Base-by-base conservation (phyloP, 2,329 filamentous ascomycete genomes). In the Aspergillus transmontanensis region DNA sequence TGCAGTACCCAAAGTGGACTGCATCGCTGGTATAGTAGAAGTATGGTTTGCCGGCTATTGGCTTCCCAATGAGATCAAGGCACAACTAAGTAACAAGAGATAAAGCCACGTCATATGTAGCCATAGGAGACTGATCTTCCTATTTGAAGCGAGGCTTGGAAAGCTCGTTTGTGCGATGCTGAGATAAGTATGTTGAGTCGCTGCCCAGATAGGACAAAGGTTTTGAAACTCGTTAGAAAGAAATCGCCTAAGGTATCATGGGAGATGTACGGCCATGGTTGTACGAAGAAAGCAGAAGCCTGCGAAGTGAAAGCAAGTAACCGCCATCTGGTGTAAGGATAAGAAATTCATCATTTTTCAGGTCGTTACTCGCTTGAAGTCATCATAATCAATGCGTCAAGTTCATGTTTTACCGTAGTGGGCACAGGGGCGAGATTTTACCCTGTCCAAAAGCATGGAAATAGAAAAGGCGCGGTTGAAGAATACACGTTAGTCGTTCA, bases 1-100 rank as follows among this genome's bases (percentile, higher is more conserved):
- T 89, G 90, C 89, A 86, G 84, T 85, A 89, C 86, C 84, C 86
- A 85, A 80, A 83, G 87, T 87, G 78, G 75, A 75, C 85, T 88
- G 89, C 89, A 91, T 88, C 90, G 87, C 83, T 90, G 89, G 89
- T 80, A 76, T 67, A 63, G 63, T 53, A 41, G 48, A 43, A 53
- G 41, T 30, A 55, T n/a, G 30, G 30, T 36, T 36, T 36, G 51
- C 30, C 21, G 23, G 26, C 21, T n/a, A 51, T 43, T n/a, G 14
- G 11, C 34, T 32, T 21, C 28, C 6, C 51, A 21, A 36, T 39
- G 34, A n/a, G 21, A 41, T 39, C 48, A 53, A 59, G 30, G 21
- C 36, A 51, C 19, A 12, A 32, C 1, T 32, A 30, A 51, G 48
- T 32, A 32, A 19, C 16, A n/a, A 34, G 19, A 32, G n/a, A 19